Base-by-base conservation (phyloP, 2,329 filamentous ascomycete species). In the Hypoxylon sp. region DNA sequence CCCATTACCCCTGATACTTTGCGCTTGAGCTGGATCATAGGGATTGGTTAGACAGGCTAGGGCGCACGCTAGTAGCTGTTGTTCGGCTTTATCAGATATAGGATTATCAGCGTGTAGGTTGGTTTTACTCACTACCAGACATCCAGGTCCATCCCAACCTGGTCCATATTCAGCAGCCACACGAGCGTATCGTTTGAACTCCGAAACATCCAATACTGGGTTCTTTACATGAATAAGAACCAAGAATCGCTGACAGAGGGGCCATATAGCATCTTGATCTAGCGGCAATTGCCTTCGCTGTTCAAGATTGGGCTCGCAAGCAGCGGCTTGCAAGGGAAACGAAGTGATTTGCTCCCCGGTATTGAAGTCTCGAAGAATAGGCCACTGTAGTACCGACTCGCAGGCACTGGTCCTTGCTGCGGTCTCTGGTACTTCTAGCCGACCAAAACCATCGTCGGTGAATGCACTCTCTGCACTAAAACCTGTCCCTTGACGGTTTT, bases 81-180 rank as follows among this genome's bases (percentile, higher is more conserved):
- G n/a, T 35, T n/a, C 5, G 9, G 19, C 8, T 13, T 22, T 8
- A 19, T 52, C 13, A 35, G 48, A 19, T 5, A 19, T 22, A n/a
- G 22, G 14, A 19, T 6, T 19, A 35, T 37, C 5, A 52, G 6
- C 3, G 22, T 10, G 17, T 14, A 44, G 13, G 3, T 17, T 11
- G 31, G n/a, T 19, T 22, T 29, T 42, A 50, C 31, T 55, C 24
- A 50, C 50, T 17, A 56, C 51, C 3, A 63, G 42, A 33, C 59
- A 63, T 22, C 57, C 59, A n/a, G 59, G 59, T 1, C 51, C 51
- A 13, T 63, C 59, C 51, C 59, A 63, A 9, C 31, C 59, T 11
- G 51, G 39, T 3, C 51, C 59, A 48, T 48, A 54, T 44, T 63
- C 51, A 2, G 19, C 39, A 9, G 42, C 59, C 19, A n/a, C 59